Evolutionary conservation across 2,329 filamentous ascomycete species (phyloP).

Genomic region (Drechslera avenae): DNA sequence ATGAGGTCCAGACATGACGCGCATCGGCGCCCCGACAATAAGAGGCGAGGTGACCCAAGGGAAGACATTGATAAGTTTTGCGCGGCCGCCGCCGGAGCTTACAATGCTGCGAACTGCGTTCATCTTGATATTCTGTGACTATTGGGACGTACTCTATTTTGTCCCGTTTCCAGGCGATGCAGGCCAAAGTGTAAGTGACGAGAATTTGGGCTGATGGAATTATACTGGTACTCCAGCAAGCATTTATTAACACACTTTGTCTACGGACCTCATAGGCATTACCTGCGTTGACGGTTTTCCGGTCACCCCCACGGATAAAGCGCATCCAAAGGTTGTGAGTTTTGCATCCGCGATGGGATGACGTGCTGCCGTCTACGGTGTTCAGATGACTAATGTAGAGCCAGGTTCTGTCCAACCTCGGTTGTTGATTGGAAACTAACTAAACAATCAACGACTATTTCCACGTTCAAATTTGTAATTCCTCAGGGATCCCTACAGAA

Average conservation of each 20-base stretch:
- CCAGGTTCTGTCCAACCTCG: too few species aligned
- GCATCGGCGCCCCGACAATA: conserved; percentile 69
- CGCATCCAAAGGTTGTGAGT: background rate
- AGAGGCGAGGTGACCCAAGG: conserved; percentile 63
- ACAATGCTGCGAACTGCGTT: conserved; percentile 5
- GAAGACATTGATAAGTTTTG: conserved; percentile 14
- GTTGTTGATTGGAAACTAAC: too few species aligned
- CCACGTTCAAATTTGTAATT: too few species aligned
- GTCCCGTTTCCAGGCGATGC: too few species aligned
- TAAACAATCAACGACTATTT: too few species aligned
- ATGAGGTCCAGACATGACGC: conserved; percentile 59
- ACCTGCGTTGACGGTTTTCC: background rate
- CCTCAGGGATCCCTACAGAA: too few species aligned
- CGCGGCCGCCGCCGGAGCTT: background rate
- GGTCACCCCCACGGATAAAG: conserved; percentile 2
- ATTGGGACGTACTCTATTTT: background rate
- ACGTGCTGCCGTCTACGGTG: background rate
- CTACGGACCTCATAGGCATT: background rate
- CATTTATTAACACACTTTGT: too few species aligned
- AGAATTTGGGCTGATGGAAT: background rate
- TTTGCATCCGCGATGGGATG: background rate
- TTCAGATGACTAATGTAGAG: background rate
- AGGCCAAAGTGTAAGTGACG: too few species aligned
- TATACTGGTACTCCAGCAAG: background rate
- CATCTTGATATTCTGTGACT: background rate